These are phyloP conservation scores for Aspergillus diversus DNA, from an alignment of 495 filamentous ascomycete species.

Conservation along the genomic window DNA sequence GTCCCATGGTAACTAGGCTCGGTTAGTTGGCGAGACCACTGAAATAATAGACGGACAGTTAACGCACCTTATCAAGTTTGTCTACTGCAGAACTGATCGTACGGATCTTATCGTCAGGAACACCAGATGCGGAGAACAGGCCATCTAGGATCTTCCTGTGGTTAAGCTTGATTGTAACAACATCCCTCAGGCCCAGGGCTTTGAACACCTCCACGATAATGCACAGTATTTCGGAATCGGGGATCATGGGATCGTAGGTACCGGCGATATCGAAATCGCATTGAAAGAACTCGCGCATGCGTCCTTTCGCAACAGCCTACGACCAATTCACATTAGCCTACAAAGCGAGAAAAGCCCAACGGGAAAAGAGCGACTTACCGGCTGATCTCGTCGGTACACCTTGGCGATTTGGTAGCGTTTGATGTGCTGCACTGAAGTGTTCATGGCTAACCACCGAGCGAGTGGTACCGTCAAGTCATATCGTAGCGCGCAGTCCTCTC, in stretches of 20 bases:
- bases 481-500: conserved; percentile 80
- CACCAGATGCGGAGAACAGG: conserved; percentile 87
- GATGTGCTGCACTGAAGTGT: conserved; percentile 70
- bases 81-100: conserved; percentile 90
- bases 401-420: conserved; percentile 91
- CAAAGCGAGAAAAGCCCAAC: not conserved
- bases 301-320: conserved; percentile 74
- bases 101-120: conserved; percentile 82
- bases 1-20: conserved; percentile 64
- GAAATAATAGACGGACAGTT: not conserved
- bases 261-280: conserved; percentile 98
- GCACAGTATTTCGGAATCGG: conserved; percentile 89
- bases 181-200: conserved; percentile 69
- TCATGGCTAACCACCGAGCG: conserved; percentile 87
- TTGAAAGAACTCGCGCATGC: conserved; percentile 97
- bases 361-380: conserved; percentile 25
- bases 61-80: conserved; percentile 80
- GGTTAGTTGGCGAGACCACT: not conserved
- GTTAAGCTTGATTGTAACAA: conserved; percentile 89
- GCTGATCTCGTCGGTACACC: conserved; percentile 81
- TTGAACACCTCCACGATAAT: conserved; percentile 88
- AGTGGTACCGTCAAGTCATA: conserved; percentile 95
- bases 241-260: conserved; percentile 87
- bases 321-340: not conserved
- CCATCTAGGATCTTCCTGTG: conserved; percentile 94